phyloP scores from a whole-genome alignment of 1,284 basidiomycete genomes.

The Anthracocystis walkeri region DNA sequence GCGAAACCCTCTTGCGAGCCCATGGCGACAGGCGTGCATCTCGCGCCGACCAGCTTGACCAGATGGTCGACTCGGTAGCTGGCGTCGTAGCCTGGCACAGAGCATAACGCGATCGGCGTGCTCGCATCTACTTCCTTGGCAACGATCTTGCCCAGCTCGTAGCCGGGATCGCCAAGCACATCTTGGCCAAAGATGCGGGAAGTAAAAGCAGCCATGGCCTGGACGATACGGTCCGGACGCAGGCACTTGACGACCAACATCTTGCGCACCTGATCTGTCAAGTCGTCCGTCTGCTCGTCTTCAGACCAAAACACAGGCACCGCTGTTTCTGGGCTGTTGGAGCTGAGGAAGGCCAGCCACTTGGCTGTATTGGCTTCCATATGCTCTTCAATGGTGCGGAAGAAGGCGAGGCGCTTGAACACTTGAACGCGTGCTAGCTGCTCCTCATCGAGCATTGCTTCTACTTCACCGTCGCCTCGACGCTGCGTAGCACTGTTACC shows the following conservation, averaged over 20 bases:
- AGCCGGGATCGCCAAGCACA: conserved; percentile 72
- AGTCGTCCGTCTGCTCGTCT: conserved; percentile 62
- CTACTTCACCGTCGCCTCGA: conserved; percentile 43
- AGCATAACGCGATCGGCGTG: conserved; percentile 66
- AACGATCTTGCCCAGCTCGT: conserved; percentile 53
- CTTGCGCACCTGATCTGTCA: conserved; percentile 79
- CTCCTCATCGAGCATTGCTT: conserved; percentile 71
- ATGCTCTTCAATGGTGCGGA: conserved; percentile 81
- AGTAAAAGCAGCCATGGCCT: conserved; percentile 82
- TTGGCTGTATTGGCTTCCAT: conserved; percentile 76
- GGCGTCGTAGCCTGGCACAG: conserved; percentile 67
- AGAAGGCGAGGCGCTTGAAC: conserved; percentile 73
- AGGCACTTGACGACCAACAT: conserved; percentile 87
- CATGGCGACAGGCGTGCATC: conserved; percentile 66
- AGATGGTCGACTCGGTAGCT: conserved; percentile 64
- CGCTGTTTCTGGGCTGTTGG: conserved; percentile 78
- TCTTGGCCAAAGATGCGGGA: conserved; percentile 81
- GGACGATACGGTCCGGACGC: conserved; percentile 86
- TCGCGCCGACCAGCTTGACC: conserved; percentile 49
- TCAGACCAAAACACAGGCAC: conserved; percentile 79
- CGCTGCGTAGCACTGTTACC: conserved; percentile 58
- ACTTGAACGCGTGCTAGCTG: conserved; percentile 75
- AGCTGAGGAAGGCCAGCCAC: conserved; percentile 83
- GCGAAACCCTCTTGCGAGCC: conserved; percentile 67
- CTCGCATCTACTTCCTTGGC: conserved; percentile 54